A percentile compares a stretch with the other conserved stretches of the same genome.
Conservation (phyloP, 2,329 filamentous ascomycete species). For the Chrysoporthe puriensis region DNA sequence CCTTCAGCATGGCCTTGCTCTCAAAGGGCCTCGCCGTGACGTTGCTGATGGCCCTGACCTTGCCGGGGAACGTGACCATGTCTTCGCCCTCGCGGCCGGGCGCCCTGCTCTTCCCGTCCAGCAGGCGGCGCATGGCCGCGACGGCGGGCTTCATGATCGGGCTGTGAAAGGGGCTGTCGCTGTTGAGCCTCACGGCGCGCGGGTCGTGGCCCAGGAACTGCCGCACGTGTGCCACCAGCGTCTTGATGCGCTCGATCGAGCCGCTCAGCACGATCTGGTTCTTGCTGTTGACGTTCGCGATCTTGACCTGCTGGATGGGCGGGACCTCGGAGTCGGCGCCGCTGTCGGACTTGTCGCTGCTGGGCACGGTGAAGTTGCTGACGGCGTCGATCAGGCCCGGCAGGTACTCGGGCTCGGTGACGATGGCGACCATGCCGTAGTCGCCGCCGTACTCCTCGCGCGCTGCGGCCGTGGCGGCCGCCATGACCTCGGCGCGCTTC, state of each 20-base stretch:
- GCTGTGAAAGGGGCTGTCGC: slow-evolving; percentile 88
- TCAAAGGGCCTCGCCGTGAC: slow-evolving; percentile 79
- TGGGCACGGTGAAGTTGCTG: slow-evolving; percentile 71
- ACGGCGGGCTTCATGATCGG: slow-evolving; percentile 89
- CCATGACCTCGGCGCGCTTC: slow-evolving; percentile 81
- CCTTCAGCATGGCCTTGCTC: slow-evolving; percentile 74
- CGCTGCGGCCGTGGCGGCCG: slow-evolving; percentile 71
- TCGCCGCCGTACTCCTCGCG: slow-evolving; percentile 72
- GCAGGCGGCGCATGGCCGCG: slow-evolving; percentile 69
- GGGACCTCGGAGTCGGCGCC: slow-evolving; percentile 68
- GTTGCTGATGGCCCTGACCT: slow-evolving; percentile 82
- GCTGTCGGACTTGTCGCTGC: slow-evolving; percentile 62
- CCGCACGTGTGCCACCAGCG: slow-evolving; percentile 79
- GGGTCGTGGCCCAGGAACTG: slow-evolving; percentile 93
- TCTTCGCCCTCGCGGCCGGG: slow-evolving; percentile 60
- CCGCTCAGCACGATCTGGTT: slow-evolving; percentile 96
- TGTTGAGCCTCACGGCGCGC: slow-evolving; percentile 81
- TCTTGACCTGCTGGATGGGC: slow-evolving; percentile 82
- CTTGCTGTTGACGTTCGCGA: slow-evolving; percentile 94
- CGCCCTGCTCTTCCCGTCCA: slow-evolving; percentile 62
- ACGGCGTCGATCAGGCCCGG: slow-evolving; percentile 71
- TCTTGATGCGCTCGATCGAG: slow-evolving; percentile 79
- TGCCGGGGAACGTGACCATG: slow-evolving; percentile 74
- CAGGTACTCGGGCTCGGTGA: slow-evolving; percentile 83
- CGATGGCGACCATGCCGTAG: slow-evolving; percentile 92